Percentiles rank a stretch among this genome's conserved stretches.
Evolutionary conservation across 352 stramenopile genomes (phyloP).

Genomic region (Phytophthora lateralis): DNA sequence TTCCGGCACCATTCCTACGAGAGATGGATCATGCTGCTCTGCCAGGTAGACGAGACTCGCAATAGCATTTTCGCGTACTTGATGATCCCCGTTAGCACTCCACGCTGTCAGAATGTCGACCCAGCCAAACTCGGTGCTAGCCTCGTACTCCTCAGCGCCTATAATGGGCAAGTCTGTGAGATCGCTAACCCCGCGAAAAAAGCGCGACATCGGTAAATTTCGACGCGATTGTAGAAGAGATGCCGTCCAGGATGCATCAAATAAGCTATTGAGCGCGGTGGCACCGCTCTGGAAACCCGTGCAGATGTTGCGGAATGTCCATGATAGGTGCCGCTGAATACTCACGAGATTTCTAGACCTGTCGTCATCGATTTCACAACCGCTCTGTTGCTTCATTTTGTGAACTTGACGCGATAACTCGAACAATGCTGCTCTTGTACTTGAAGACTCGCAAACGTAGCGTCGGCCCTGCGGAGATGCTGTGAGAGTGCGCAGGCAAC

Average conservation of each 20-base stretch:
- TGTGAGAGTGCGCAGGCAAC: slow-evolving; percentile 61
- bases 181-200: slow-evolving; percentile 60
- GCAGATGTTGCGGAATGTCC: slow-evolving; percentile 68
- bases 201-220: slow-evolving; percentile 67
- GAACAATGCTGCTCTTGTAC: slow-evolving; percentile 61
- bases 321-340: slow-evolving; percentile 45
- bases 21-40: slow-evolving; percentile 33
- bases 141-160: slow-evolving; percentile 79
- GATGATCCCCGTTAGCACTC: slow-evolving; percentile 55
- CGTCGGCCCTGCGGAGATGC: slow-evolving; percentile 52
- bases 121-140: slow-evolving; percentile 78
- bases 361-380: slow-evolving; percentile 17
- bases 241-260: slow-evolving; percentile 40
- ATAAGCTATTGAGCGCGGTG: slow-evolving; percentile 48
- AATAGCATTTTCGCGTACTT: slow-evolving; percentile 71
- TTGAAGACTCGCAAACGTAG: slow-evolving; percentile 53
- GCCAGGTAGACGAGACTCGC: slow-evolving; percentile 69
- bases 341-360: slow-evolving; percentile 16
- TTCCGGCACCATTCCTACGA: neutral
- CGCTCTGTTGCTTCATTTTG: slow-evolving; percentile 30
- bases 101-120: slow-evolving; percentile 82
- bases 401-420: slow-evolving; percentile 53
- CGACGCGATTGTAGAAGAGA: slow-evolving; percentile 63
- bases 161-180: slow-evolving; percentile 73
- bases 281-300: slow-evolving; percentile 58